Percentiles rank a stretch among this genome's conserved stretches.
phyloP scores from a whole-genome alignment of 805 yeast genomes.

The Ogataea degrootiae region DNA sequence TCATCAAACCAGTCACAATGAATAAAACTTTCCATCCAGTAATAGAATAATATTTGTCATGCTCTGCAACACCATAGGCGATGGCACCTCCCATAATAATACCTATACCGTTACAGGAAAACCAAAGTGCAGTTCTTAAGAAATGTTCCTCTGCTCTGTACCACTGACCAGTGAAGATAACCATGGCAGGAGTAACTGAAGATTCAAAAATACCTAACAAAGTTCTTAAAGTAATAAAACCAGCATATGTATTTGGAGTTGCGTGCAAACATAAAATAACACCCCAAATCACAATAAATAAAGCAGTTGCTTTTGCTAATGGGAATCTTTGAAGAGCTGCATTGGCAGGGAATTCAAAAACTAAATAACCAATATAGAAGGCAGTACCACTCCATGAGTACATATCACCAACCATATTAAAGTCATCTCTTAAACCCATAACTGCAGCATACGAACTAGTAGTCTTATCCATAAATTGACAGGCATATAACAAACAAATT shows the following conservation, averaged over 20 bases:
- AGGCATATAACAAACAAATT: constrained; percentile 42
- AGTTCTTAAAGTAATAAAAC: constrained; percentile 41
- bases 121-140: constrained; percentile 25
- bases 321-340: constrained; percentile 42
- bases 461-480: constrained; percentile 58
- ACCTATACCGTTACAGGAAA: constrained; percentile 41
- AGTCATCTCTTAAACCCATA: constrained; percentile 47
- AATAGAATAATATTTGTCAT: constrained; percentile 34
- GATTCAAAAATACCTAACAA: constrained; percentile 42
- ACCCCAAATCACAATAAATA: constrained; percentile 46
- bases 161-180: constrained; percentile 35
- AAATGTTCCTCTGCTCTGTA: constrained; percentile 28
- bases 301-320: constrained; percentile 44
- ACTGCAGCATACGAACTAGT: constrained; percentile 52
- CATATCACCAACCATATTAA: constrained; percentile 40
- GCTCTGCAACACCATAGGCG: constrained; percentile 49
- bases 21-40: constrained; percentile 59
- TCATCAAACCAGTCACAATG: constrained; percentile 55
- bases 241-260: constrained; percentile 38
- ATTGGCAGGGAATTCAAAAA: constrained; percentile 48
- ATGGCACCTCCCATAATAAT: constrained; percentile 45
- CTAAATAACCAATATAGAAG: constrained; percentile 39
- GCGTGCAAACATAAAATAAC: constrained; percentile 40
- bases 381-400: constrained; percentile 30
- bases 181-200: constrained; percentile 30